Conservation (phyloP, 176 grass and related monocot species). For the Ananas comosus region DNA sequence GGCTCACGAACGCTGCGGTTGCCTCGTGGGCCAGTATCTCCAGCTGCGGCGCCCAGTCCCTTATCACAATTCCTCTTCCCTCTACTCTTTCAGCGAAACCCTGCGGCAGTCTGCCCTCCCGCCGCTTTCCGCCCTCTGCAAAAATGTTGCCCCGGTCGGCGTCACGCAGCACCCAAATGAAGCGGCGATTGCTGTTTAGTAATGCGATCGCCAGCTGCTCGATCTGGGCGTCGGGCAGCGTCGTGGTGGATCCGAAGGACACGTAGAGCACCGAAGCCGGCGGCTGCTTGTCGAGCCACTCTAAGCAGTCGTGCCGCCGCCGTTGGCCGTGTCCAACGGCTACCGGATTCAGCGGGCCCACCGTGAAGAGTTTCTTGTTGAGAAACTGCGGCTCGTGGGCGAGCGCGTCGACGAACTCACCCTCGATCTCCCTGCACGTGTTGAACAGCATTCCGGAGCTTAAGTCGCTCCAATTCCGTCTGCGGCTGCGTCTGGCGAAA, state of each 20-base stretch:
- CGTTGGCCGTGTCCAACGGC: background rate
- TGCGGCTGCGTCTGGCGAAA: background rate
- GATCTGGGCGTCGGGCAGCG: conserved; percentile 29
- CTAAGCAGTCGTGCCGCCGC: conserved; percentile 31
- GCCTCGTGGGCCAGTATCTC: conserved; percentile 38
- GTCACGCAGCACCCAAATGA: conserved; percentile 67
- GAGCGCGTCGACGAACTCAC: conserved; percentile 38
- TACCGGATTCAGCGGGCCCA: conserved; percentile 29
- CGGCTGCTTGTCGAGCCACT: conserved; percentile 60
- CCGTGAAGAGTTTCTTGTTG: conserved; percentile 30
- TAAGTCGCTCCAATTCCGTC: background rate
- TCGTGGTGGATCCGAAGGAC: conserved; percentile 39
- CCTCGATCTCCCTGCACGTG: conserved; percentile 33
- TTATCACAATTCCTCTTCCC: conserved; percentile 23
- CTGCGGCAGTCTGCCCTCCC: conserved; percentile 13
- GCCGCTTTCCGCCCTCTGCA: background rate
- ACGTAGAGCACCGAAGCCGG: conserved; percentile 45
- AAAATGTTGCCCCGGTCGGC: conserved; percentile 38
- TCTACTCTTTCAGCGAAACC: conserved; percentile 18
- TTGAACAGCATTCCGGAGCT: conserved; percentile 21
- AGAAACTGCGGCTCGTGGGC: background rate
- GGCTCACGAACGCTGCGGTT: conserved; percentile 56
- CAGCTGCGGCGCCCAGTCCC: conserved; percentile 53
- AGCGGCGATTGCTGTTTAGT: conserved; percentile 31
- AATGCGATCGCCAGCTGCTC: conserved; percentile 36